phyloP scores from a whole-genome alignment of 768 basidiomycete genomes.

The Leucocoprinus leucothites region DNA sequence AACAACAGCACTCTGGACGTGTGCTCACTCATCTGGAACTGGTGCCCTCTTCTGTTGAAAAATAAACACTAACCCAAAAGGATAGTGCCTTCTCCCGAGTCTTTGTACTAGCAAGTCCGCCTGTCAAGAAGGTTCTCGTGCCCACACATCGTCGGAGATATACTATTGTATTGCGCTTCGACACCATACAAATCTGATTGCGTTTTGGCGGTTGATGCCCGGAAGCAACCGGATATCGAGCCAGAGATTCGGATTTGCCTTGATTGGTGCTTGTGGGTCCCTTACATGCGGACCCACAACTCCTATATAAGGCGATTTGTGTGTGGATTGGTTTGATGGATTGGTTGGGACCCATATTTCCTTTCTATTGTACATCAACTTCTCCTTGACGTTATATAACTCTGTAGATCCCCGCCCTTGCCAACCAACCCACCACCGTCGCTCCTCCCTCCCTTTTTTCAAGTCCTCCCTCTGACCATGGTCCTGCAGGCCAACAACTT shows the following conservation, averaged over 20 bases:
- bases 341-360: constrained; percentile 12
- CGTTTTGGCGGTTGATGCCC: not conserved
- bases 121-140: too few species aligned
- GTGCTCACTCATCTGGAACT: too few species aligned
- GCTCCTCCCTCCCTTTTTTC: not conserved
- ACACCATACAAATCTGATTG: too few species aligned
- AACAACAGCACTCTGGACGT: too few species aligned
- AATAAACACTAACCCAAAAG: too few species aligned
- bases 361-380: not conserved
- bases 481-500: constrained; percentile 19
- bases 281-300: not conserved
- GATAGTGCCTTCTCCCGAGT: too few species aligned
- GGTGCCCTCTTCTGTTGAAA: too few species aligned
- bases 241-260: not conserved
- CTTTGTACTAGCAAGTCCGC: too few species aligned
- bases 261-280: constrained; percentile 8
- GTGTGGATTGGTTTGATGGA: constrained; percentile 12
- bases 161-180: too few species aligned
- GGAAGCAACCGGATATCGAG: not conserved
- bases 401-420: not conserved
- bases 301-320: not conserved
- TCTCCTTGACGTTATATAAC: constrained; percentile 1
- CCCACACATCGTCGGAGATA: too few species aligned
- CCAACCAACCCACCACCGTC: not conserved
- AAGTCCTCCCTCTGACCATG: constrained; percentile 24